phyloP scores from a whole-genome alignment of 2,329 filamentous ascomycete genomes.

The Colletotrichum costaricense region DNA sequence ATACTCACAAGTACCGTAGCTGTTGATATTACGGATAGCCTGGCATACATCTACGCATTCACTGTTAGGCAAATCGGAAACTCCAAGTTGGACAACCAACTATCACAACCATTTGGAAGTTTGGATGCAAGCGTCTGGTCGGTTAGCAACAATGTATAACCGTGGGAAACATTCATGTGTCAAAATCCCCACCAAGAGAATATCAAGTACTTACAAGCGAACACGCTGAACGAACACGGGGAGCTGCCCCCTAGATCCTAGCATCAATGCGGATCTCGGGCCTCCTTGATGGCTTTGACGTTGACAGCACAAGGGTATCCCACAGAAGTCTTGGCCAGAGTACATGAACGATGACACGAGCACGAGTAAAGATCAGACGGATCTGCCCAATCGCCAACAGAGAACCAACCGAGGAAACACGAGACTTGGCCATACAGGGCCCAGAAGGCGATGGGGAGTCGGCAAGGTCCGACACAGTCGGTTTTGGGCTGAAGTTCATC shows the following conservation, averaged over 20 bases:
- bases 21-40: too few relatives aligned
- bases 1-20: too few relatives aligned
- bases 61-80: too few relatives aligned
- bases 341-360: conserved; percentile 18
- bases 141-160: too few relatives aligned
- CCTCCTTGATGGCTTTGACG: conserved; percentile 1
- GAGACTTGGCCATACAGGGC: conserved; percentile 9
- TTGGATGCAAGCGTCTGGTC: too few relatives aligned
- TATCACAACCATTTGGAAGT: too few relatives aligned
- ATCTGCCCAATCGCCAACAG: background rate
- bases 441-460: background rate
- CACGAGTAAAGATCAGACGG: conserved; percentile 7
- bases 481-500: conserved; percentile 17
- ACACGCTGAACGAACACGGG: conserved; percentile 12
- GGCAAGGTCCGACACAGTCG: conserved; percentile 19
- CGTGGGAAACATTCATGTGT: too few relatives aligned
- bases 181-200: background rate
- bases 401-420: too few relatives aligned
- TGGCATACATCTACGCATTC: too few relatives aligned
- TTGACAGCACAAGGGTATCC: conserved; percentile 5
- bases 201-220: background rate
- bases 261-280: conserved; percentile 4
- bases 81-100: too few relatives aligned
- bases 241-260: background rate
- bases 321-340: background rate